Evolutionary conservation across 1,139 yeast genomes (phyloP).

Genomic region (Kodamaea suecica): DNA sequence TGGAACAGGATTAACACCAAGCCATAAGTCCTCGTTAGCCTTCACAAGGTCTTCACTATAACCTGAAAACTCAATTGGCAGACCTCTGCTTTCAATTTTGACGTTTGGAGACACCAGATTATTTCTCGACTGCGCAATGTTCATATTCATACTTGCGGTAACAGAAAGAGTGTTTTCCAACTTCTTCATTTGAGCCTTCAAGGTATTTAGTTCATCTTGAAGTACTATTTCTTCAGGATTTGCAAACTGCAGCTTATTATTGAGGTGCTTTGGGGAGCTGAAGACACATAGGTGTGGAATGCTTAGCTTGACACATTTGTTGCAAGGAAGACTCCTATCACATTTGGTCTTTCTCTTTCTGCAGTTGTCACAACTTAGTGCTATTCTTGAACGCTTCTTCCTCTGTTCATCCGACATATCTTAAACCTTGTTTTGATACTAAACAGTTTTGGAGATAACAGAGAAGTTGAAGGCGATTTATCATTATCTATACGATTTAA

Average conservation of each 20-base stretch:
- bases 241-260: constrained; percentile 5
- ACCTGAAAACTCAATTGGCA: neutral
- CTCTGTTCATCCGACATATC: neutral
- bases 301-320: constrained; percentile 13
- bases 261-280: constrained; percentile 14
- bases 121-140: too few relatives aligned
- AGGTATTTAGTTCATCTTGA: constrained; percentile 10
- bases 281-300: constrained; percentile 13
- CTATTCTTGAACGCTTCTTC: constrained; percentile 19
- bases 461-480: too few relatives aligned
- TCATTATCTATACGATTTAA: too few relatives aligned
- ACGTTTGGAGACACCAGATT: neutral
- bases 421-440: neutral
- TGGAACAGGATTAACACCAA: constrained; percentile 12
- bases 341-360: constrained; percentile 16
- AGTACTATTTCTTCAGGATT: constrained; percentile 2
- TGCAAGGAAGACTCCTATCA: constrained; percentile 14
- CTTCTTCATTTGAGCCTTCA: constrained; percentile 11
- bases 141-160: too few relatives aligned
- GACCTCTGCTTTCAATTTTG: neutral
- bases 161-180: constrained; percentile 10
- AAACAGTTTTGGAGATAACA: too few relatives aligned
- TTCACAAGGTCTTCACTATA: constrained; percentile 2
- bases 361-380: constrained; percentile 23
- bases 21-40: constrained; percentile 2